Conservation (phyloP, 2,329 filamentous ascomycete species). For the Aspergillus persii region DNA sequence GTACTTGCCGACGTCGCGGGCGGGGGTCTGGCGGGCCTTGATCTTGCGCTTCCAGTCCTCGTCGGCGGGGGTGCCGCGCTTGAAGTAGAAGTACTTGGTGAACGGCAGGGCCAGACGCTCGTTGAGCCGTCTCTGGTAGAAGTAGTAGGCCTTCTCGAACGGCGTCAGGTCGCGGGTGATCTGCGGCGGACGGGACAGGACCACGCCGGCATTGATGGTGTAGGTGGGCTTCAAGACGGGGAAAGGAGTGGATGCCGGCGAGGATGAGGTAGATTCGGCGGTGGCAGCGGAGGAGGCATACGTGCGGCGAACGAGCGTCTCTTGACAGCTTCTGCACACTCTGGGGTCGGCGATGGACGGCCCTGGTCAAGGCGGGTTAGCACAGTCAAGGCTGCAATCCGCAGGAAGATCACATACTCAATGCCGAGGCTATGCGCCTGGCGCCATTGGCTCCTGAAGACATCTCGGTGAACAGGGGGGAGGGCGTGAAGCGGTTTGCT, state of each 20-base stretch:
- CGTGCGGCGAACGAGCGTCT: slow-evolving; percentile 39
- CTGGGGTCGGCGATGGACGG: slow-evolving; percentile 38
- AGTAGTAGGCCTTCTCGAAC: slow-evolving; percentile 91
- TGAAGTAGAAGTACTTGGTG: slow-evolving; percentile 90
- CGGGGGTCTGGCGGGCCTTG: slow-evolving; percentile 70
- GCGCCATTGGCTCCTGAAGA: slow-evolving; percentile 42
- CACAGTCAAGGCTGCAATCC: slow-evolving; percentile 10
- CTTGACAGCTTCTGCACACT: slow-evolving; percentile 46
- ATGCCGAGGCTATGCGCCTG: slow-evolving; percentile 38
- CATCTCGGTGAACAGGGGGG: slow-evolving; percentile 28
- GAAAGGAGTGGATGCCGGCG: slow-evolving; percentile 18
- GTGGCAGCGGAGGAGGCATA: slow-evolving; percentile 41
- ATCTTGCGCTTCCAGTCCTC: slow-evolving; percentile 89
- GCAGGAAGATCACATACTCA: slow-evolving; percentile 32
- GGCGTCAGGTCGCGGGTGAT: slow-evolving; percentile 79
- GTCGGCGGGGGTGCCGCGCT: slow-evolving; percentile 78
- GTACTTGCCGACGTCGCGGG: slow-evolving; percentile 83
- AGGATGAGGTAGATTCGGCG: slow-evolving; percentile 33
- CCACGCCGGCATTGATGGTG: slow-evolving; percentile 63
- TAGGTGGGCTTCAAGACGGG: slow-evolving; percentile 38
- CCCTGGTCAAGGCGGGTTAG: slow-evolving; percentile 17
- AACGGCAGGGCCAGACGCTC: slow-evolving; percentile 88
- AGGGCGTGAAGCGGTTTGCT: slow-evolving; percentile 14
- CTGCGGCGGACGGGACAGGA: slow-evolving; percentile 84
- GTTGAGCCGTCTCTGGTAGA: slow-evolving; percentile 96